Base-by-base conservation (phyloP, 148 eudicot genomes). In the Spergularia marina region DNA sequence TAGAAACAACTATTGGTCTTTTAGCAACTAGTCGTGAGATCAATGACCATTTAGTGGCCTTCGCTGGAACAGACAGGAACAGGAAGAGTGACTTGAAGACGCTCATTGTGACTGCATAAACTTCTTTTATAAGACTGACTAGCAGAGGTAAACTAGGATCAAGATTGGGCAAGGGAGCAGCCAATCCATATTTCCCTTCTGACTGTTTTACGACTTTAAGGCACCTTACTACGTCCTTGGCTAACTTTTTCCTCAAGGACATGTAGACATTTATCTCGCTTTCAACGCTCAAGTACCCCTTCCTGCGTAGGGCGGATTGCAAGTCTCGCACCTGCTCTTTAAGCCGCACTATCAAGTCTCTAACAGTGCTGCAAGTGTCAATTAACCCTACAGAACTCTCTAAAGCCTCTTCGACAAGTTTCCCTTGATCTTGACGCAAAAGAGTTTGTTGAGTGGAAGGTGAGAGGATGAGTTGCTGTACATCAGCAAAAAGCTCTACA, bases 301-400 rank as follows among this genome's bases (percentile, higher is more conserved):
- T 88, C 63, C 94, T 76, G 5, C 90, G 84, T 4, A 84, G 61
- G 0, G 78, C 79, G 0, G 90, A 88, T 60, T 84, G 90, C 39
- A 91, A 84, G 41, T 74, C 78, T n/a, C 80, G 80, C 10, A 80
- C 85, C 18, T 83, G 84, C 68, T 86, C 86, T 71, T 73, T 85
- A 39, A 86, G 78, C 62, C 60, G 58, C 21, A 51, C 12, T 11
- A 83, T 62, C 4, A 87, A 59, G 70, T 89, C 89, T 21, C 82
- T 76, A 1, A 78, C 80, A 18, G 39, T 12, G 68, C 76, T 71
- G 68, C 91, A 83, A 0, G 85, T 57, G 70, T 90, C 92, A 0
- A 88, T 80, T 52, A 90, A 58, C 14, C 72, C 62, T 12, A 86
- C 76, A 6, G 94, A 92, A 12, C 77, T 72, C 12, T 85, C 87